Percentiles rank a stretch among this genome's conserved stretches.
Evolutionary conservation across 208 protist species (phyloP).

Genomic region (Crithidia sp.): DNA sequence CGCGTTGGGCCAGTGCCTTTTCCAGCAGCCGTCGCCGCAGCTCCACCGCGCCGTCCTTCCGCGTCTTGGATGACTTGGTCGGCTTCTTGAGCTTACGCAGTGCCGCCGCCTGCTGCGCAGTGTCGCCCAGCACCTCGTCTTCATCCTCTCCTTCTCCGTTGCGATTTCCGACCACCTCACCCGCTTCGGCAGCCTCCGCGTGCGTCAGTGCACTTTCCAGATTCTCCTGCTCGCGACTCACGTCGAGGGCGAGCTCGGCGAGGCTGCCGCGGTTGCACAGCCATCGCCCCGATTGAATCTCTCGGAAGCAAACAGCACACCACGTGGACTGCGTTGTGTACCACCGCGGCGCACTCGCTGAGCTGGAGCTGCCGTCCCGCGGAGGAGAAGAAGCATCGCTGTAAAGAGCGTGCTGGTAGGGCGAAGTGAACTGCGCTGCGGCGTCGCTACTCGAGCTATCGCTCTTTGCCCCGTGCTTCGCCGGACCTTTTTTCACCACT

Average conservation of each 20-base stretch:
- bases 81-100: conserved; percentile 56
- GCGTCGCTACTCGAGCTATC: background rate
- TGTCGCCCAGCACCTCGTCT: background rate
- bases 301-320: conserved; percentile 56
- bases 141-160: background rate
- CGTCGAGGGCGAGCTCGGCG: conserved; percentile 44
- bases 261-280: conserved; percentile 62
- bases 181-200: background rate
- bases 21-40: conserved; percentile 47
- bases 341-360: conserved; percentile 15
- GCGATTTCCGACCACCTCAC: background rate
- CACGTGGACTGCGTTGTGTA: conserved; percentile 38
- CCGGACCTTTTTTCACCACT: conserved; percentile 7
- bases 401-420: conserved; percentile 13
- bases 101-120: background rate
- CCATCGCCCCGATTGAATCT: conserved; percentile 44
- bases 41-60: conserved; percentile 49
- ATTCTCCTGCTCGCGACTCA: conserved; percentile 42
- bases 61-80: conserved; percentile 52
- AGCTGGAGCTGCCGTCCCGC: too few species aligned
- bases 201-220: conserved; percentile 16
- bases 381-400: background rate
- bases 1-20: conserved; percentile 35
- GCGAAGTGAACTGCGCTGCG: background rate
- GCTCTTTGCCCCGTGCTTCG: conserved; percentile 3